Percentiles rank a stretch among this genome's conserved stretches.
phyloP scores from a whole-genome alignment of 2,329 filamentous ascomycete species.

The Lasiodiplodia gonubiensis region DNA sequence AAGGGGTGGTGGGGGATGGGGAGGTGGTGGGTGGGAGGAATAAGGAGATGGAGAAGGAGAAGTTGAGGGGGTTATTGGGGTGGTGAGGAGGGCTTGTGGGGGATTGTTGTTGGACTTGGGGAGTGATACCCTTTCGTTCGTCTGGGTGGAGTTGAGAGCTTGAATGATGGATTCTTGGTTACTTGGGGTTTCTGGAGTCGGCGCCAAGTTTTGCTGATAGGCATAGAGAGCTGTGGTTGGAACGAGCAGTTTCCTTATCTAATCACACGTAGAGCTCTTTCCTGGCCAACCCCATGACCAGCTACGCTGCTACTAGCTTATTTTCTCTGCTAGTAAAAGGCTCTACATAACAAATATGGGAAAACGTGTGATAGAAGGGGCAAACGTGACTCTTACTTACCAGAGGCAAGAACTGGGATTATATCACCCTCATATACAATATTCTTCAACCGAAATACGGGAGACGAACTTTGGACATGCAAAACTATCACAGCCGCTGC shows the following conservation, averaged over 20 bases:
- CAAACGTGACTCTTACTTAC: no score
- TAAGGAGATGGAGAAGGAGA: slow-evolving; percentile 10
- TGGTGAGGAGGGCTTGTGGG: background rate
- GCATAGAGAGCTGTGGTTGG: background rate
- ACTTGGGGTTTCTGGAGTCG: background rate
- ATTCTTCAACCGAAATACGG: no score
- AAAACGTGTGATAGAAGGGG: no score
- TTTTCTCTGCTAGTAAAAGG: no score
- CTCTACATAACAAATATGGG: no score
- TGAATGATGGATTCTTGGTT: background rate
- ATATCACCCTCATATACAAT: no score
- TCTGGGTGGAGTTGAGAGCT: background rate
- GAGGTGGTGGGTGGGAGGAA: background rate
- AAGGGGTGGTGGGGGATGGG: background rate
- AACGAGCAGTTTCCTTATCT: background rate
- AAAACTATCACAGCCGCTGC: background rate
- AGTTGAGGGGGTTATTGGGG: slow-evolving; percentile 13
- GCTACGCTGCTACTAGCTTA: no score
- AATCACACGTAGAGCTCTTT: no score
- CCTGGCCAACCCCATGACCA: no score
- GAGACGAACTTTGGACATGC: no score
- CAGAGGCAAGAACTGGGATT: no score
- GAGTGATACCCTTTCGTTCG: slow-evolving; percentile 6
- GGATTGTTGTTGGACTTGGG: background rate
- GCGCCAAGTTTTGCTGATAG: background rate